phyloP scores from a whole-genome alignment of 257 asterid genomes.

The Solanum corneliomulleri region DNA sequence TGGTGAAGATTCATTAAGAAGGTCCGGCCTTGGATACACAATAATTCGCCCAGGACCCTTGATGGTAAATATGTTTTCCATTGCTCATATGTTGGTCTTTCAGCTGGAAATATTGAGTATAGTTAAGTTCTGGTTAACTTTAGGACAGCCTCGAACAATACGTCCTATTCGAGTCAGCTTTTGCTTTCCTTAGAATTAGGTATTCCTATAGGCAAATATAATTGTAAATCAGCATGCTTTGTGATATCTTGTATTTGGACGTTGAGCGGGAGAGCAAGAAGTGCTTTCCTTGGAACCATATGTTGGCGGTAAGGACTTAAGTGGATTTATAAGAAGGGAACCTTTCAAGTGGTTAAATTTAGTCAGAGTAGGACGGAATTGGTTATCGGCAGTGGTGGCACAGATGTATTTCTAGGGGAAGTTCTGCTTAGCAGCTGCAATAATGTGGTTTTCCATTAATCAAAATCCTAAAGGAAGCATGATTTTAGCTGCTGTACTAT shows the following conservation, averaged over 20 bases:
- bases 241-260: not conserved
- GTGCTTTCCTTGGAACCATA: not conserved
- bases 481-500: not conserved
- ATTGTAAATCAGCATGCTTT: not conserved
- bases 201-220: not conserved
- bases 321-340: not conserved
- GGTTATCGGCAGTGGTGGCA: not conserved
- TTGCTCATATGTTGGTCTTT: not conserved
- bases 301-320: not conserved
- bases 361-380: not conserved
- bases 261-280: not conserved
- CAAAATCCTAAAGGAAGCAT: not conserved
- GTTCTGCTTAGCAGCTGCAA: not conserved
- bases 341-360: not conserved
- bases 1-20: conserved; percentile 83
- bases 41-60: conserved; percentile 93
- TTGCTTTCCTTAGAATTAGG: not conserved
- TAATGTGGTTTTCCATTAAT: not conserved
- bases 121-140: not conserved
- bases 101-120: not conserved
- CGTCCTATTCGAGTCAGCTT: not conserved
- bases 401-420: not conserved
- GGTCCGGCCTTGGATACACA: conserved; percentile 97
- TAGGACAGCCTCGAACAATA: not conserved
- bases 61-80: conserved; percentile 35